Evolutionary conservation across 1,284 basidiomycete species (phyloP), one percentile per base, ranked within the genome.

Genomic region (Amylostereum chailletii): DNA sequence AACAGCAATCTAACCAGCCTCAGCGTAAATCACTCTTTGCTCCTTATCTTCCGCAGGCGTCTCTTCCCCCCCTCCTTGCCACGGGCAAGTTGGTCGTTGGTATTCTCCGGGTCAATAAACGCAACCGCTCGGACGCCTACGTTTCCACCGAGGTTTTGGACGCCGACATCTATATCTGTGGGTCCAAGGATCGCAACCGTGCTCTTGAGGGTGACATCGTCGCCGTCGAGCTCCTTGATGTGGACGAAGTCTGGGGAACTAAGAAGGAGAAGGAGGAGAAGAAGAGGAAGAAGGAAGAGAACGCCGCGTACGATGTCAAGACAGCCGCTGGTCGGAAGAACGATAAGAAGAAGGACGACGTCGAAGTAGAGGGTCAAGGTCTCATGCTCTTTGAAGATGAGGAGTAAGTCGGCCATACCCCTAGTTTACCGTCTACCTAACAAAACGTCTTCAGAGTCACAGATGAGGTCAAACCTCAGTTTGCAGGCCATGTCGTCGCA

Each of bases 221-320:
- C 51, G 96, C 96, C 30, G 92, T 99, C 37, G 96, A 99, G 67
- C 80, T 99, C 42, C 79, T 99, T 52, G 95, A 99, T 58, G 95
- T 95, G 29, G 93, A 96, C 61, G 94, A 96, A 69, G 95, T 99
- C 5, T 98, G 96, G 96, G 86, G 87, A 26, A 96, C 94, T 10
- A 99, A 99, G 77, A 98, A 98, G 72, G 96, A 99, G 72, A 99
- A 99, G 73, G 95, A 99, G 67, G 96, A 99, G 74, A 99, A 99
- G 83, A 97, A 97, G 76, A 80, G 93, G 62, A 96, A 96, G 71
- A 99, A 99, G 79, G 96, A 99, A 71, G 96, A 99, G 71, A 94
- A 94, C 62, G 85, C 91, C 19, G 89, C 90, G 0, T 96, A 92
- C 65, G 91, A 94, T 60, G 61, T 84, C 50, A 90, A 86, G 65